Conservation (phyloP, 176 grass and related monocot species). For the Elaeis guineensis region DNA sequence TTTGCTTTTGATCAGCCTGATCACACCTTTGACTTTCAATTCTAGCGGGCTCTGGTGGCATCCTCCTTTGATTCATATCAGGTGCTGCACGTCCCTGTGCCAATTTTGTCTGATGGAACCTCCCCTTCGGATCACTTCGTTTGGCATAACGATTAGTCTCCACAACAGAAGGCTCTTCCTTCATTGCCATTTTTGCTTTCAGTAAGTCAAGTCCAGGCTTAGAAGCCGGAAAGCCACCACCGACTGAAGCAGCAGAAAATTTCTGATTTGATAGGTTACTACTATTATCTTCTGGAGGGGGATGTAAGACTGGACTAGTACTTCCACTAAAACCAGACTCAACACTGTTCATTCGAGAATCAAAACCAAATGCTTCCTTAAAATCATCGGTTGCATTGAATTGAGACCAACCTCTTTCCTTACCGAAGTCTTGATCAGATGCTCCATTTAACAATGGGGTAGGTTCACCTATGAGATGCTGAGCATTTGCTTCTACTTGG, state of each 20-base stretch:
- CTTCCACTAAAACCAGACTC: too few species aligned
- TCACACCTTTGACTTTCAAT: slow-evolving; percentile 10
- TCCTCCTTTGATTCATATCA: slow-evolving; percentile 5
- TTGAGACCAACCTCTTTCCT: too few species aligned
- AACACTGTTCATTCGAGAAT: too few species aligned
- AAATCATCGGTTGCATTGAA: too few species aligned
- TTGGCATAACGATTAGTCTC: slow-evolving; percentile 5
- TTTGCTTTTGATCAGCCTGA: slow-evolving; percentile 19
- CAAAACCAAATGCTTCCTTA: too few species aligned
- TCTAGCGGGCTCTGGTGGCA: slow-evolving; percentile 12
- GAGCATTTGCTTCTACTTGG: not conserved
- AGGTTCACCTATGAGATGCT: too few species aligned
- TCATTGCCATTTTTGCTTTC: not conserved
- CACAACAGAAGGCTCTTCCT: not conserved
- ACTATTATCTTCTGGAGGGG: too few species aligned
- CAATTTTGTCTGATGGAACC: not conserved
- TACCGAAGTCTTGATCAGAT: too few species aligned
- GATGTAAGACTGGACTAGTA: too few species aligned
- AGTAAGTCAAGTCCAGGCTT: not conserved
- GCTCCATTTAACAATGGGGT: too few species aligned
- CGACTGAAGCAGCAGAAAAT: too few species aligned
- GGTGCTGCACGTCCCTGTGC: slow-evolving; percentile 8
- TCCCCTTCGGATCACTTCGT: not conserved
- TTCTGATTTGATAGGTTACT: too few species aligned
- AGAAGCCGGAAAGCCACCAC: not conserved